Conservation (phyloP, 2,329 filamentous ascomycete species). For the Aureobasidium mangrovei region DNA sequence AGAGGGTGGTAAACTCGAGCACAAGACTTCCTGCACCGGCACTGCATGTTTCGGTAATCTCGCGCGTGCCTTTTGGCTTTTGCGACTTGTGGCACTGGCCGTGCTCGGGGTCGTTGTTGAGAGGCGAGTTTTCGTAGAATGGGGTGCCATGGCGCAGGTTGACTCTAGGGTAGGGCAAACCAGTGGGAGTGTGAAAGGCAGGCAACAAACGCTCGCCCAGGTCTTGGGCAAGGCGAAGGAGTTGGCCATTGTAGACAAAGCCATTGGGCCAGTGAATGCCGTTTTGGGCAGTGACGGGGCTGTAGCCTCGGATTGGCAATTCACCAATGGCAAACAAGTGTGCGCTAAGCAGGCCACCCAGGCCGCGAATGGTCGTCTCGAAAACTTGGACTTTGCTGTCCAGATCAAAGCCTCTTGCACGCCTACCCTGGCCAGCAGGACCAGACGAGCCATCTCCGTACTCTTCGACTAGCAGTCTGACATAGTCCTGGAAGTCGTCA, state of each 20-base stretch:
- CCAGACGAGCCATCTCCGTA: slow-evolving; percentile 79
- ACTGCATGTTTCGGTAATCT: slow-evolving; percentile 93
- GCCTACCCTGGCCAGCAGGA: slow-evolving; percentile 57
- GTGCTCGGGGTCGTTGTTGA: slow-evolving; percentile 51
- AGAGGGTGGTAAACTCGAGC: slow-evolving; percentile 85
- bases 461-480: slow-evolving; percentile 64
- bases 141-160: slow-evolving; percentile 86
- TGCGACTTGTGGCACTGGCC: slow-evolving; percentile 36
- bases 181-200: slow-evolving; percentile 84
- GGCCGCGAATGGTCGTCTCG: slow-evolving; percentile 89
- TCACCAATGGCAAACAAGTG: slow-evolving; percentile 90
- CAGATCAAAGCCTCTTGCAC: slow-evolving; percentile 77
- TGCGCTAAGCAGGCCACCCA: slow-evolving; percentile 83
- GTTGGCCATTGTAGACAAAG: slow-evolving; percentile 78
- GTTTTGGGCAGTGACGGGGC: slow-evolving; percentile 38
- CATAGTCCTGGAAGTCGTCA: slow-evolving; percentile 65
- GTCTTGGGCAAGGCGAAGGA: slow-evolving; percentile 81
- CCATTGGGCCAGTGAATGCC: slow-evolving; percentile 60
- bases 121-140: slow-evolving; percentile 79
- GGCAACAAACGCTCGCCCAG: slow-evolving; percentile 76
- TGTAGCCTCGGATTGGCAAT: slow-evolving; percentile 74
- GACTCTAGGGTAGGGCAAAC: slow-evolving; percentile 88
- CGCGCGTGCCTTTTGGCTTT: slow-evolving; percentile 41
- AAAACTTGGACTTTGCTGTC: slow-evolving; percentile 99
- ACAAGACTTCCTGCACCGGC: slow-evolving; percentile 94